phyloP scores from a whole-genome alignment of 345 rosid genomes.

The Populus ilicifolia region DNA sequence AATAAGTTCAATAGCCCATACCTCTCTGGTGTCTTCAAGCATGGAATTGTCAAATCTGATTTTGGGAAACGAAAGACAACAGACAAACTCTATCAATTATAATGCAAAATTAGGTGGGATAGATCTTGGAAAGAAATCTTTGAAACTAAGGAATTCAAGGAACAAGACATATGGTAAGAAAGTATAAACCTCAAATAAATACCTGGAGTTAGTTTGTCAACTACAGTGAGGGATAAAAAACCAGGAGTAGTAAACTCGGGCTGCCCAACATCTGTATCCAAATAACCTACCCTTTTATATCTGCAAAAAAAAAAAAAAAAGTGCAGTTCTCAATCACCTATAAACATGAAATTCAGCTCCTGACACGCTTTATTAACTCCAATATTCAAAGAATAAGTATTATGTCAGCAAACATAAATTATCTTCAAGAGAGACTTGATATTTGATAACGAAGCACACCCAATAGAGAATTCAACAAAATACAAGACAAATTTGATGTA shows the following conservation, averaged over 20 bases:
- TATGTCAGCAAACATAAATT: not conserved
- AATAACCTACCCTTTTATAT: slow-evolving; percentile 69
- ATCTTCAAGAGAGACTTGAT: not conserved
- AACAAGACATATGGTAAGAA: not conserved
- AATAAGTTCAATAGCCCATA: slow-evolving; percentile 18
- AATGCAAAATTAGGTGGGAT: not conserved
- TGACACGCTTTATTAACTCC: too few species aligned
- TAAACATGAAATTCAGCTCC: not conserved
- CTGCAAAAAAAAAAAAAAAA: slow-evolving; percentile 34
- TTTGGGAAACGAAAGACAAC: slow-evolving; percentile 16
- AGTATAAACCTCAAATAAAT: not conserved
- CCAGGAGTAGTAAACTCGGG: slow-evolving; percentile 93
- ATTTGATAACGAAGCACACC: not conserved
- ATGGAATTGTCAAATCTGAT: slow-evolving; percentile 72
- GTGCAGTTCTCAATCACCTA: not conserved
- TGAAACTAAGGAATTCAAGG: not conserved
- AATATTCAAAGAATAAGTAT: not conserved
- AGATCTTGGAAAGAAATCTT: not conserved
- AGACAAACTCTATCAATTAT: not conserved
- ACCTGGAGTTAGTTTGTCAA: slow-evolving; percentile 66
- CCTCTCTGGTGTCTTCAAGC: slow-evolving; percentile 94
- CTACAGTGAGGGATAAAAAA: slow-evolving; percentile 70
- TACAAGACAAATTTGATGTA: not conserved
- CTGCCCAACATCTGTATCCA: slow-evolving; percentile 96
- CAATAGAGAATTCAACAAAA: not conserved